Base-by-base conservation (phyloP, 73 alveolate genomes). In the Chromera velia region DNA sequence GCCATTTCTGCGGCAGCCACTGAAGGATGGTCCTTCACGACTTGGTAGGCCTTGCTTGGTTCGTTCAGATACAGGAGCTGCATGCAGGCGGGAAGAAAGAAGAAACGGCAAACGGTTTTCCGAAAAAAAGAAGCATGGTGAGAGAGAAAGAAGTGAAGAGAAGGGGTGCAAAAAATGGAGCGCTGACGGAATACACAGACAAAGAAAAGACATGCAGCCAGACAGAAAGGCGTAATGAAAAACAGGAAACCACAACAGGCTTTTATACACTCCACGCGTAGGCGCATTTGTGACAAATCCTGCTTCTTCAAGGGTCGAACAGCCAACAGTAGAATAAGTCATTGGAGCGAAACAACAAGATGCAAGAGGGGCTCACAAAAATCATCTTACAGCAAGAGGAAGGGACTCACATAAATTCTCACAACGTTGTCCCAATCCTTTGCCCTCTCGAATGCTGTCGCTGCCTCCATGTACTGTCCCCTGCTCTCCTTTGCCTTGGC, bases 401-500 rank as follows among this genome's bases (percentile, higher is more conserved):
- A n/a, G n/a, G n/a, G n/a, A n/a, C n/a, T n/a, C 13, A 40, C 55
- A 13, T 7, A 40, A 13, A 55, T 22, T 29, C 98, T 84, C 70
- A 96, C 94, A 32, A 95, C 97, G 86, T 88, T 90, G 85, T 96
- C 99, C 92, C 90, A 96, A 74, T 95, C 98, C 34, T 90, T 88
- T 0, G 99, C 99, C 18, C 90, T 87, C 71, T 93, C 98, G 81
- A 94, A 96, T 19, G 97, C 98, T 65, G 89, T 86, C 83, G 93
- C 98, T 0, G 99, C 99, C 70, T 96, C 99, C 83, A 84, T 86
- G 76, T 77, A 93, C 33, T 91, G 85, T 34, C 92, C 91, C 72
- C 95, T 98, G 32, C 91, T 87, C 83, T 97, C 99, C 82, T 96
- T 95, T 81, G 98, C 99, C 88, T 97, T 96, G 72, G 99, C 99